Evolutionary conservation across 75 land plant species (phyloP).

Genomic region (Adiantum capillusveneris): DNA sequence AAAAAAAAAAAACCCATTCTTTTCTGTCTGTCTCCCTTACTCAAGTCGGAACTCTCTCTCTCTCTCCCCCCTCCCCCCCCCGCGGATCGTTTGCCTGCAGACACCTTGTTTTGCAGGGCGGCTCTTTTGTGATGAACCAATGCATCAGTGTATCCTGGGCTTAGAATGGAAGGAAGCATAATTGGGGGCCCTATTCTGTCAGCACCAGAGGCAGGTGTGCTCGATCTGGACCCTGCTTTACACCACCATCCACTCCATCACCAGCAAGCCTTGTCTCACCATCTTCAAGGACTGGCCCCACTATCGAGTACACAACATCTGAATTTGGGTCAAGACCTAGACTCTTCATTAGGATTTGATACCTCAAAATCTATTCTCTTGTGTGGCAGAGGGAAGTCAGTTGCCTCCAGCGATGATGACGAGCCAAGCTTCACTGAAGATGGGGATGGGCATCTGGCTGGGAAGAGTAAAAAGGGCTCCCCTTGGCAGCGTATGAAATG

Average conservation of each 20-base stretch:
- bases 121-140: no score
- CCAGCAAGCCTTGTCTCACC: constrained; percentile 5
- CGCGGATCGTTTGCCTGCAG: no score
- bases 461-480: constrained; percentile 24
- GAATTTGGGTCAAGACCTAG: constrained; percentile 11
- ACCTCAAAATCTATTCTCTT: constrained; percentile 7
- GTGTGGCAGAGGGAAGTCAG: constrained; percentile 13
- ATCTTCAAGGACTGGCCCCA: constrained; percentile 13
- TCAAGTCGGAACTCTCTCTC: no score
- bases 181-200: constrained; percentile 5
- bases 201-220: constrained; percentile 8
- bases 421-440: constrained; percentile 53
- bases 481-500: constrained; percentile 82
- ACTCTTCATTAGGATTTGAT: constrained; percentile 10
- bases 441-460: constrained; percentile 24
- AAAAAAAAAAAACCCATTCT: no score
- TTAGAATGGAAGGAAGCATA: constrained; percentile 8
- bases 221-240: constrained; percentile 6
- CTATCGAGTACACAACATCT: constrained; percentile 8
- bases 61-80: no score
- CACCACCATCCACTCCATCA: constrained; percentile 9
- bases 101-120: no score
- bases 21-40: no score
- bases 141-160: no score
- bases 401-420: constrained; percentile 49